Base-by-base conservation (phyloP, 2,329 filamentous ascomycete genomes). In the Neospermospora avenae region DNA sequence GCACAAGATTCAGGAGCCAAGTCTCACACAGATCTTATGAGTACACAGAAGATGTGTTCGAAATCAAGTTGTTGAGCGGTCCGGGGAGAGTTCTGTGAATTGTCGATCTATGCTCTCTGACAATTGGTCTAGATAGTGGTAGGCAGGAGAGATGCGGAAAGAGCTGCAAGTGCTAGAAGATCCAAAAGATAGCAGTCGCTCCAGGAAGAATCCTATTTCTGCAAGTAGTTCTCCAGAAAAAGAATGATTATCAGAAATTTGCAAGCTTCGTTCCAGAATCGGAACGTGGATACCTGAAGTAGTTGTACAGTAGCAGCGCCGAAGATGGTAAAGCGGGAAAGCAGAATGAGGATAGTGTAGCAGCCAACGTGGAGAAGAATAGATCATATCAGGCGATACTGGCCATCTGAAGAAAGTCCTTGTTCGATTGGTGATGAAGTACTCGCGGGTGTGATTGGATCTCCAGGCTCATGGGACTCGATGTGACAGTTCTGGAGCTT, bases 401-500 rank as follows among this genome's bases (percentile, higher is more conserved):
- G 31, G 31, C 48, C 48, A 51, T 51, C 48, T 18, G 35, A 18
- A 22, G 24, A 20, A 31, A 18, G 18, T 37, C n/a, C 31, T 51
- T 54, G 51, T 34, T 34, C 34, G 45, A 44, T 51, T 52, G 45
- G 31, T 37, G 48, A 58, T 10, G 56, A 42, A 42, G 11, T 45
- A 3, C 10, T 54, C 28, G 37, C 35, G 16, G 59, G 20, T 53
- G 25, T 57, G 54, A 61, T 57, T 56, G 58, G 53, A 28, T 53
- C 53, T 45, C 46, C 59, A 57, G 55, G 42, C 54, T 42, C 31
- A 41, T 57, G 52, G 56, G 54, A 31, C 51, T 53, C 42, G 37
- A 56, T 54, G 52, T 53, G 57, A 57, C 51, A 37, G 57, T 59
- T 58, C 56, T 62, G 28, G 46, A 31, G 28, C 34, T 52, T 56